Evolutionary conservation across 371 early-diverging fungal genomes (phyloP).

Genomic region (Phascolomyces articulosus): DNA sequence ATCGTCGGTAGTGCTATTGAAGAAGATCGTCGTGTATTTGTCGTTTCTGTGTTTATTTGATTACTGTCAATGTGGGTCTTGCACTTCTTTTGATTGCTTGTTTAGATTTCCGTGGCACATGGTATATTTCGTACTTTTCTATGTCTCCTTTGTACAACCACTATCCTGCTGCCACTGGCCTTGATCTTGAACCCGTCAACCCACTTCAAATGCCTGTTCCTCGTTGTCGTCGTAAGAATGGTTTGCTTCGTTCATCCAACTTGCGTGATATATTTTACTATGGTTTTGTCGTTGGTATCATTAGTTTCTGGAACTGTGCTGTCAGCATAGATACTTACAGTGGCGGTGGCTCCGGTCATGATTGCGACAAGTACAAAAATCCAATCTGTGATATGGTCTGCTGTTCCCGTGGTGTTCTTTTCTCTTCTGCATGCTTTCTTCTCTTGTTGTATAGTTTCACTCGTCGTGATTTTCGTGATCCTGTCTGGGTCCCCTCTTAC

Average conservation of each 20-base stretch:
- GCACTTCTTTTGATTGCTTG: conserved; percentile 71
- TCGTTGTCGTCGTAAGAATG: conserved; percentile 72
- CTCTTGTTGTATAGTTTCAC: conserved; percentile 75
- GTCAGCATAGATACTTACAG: conserved; percentile 62
- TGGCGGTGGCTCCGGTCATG: conserved; percentile 58
- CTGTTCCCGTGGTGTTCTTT: conserved; percentile 76
- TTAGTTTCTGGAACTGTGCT: conserved; percentile 73
- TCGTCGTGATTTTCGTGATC: conserved; percentile 67
- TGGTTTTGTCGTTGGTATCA: conserved; percentile 68
- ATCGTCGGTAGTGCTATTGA: conserved; percentile 79
- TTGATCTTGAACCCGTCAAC: conserved; percentile 87
- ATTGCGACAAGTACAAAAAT: conserved; percentile 64
- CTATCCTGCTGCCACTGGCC: conserved; percentile 86
- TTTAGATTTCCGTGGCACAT: conserved; percentile 64
- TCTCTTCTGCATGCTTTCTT: conserved; percentile 66
- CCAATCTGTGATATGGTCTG: conserved; percentile 68
- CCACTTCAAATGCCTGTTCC: conserved; percentile 78
- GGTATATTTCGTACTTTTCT: conserved; percentile 70
- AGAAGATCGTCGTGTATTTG: conserved; percentile 88
- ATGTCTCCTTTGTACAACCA: conserved; percentile 75
- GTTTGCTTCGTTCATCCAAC: conserved; percentile 70
- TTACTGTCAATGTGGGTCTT: conserved; percentile 86
- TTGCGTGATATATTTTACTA: conserved; percentile 76
- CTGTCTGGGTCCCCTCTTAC: conserved; percentile 48
- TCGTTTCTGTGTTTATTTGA: conserved; percentile 89